Base-by-base conservation (phyloP, 306 rosid species). In the Dryas alaskensis region DNA sequence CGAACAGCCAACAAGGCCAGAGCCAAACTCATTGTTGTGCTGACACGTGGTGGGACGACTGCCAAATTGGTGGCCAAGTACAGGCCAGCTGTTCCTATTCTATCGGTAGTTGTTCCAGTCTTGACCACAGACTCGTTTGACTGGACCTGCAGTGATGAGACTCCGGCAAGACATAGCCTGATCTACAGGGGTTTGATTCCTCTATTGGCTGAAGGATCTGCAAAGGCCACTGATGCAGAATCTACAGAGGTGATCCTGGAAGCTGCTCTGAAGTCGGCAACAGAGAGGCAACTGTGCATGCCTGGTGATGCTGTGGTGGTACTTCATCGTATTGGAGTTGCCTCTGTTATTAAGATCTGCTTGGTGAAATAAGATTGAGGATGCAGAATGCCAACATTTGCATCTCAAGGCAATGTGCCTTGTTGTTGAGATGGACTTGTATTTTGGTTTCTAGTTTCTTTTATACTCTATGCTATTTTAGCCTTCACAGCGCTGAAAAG, bases 201-300 rank as follows among this genome's bases (percentile, higher is more conserved):
- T 57, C 72, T 92, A 57, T 78, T 92, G 85, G 98, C 90, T 0
- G 98, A 93, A 78, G 98, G 98, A 78, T 93, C 98, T 72, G 96
- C 98, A 0, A 93, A 89, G 84, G 95, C 98, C 72, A 93, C 98
- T n/a, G 97, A 93, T 84, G 92, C 98, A n/a, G 98, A 93, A 78
- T 93, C 98, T 53, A 90, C 98, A 10, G 97, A 93, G 77, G 98
- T 84, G 76, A 93, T 93, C 72, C 70, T 93, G 79, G 97, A 90
- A 76, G 98, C 98, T 73, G 91, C 98, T 48, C 76, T 93, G n/a
- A 93, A 90, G 72, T 93, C 97, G 0, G 96, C 97, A 51, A 83
- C 80, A 5, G 58, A 73, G n/a, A 92, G 58, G 85, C 88, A 84
- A 13, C 88, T 93, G 70, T 93, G 98, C 75, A 79, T 66, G 67